Base-by-base conservation (phyloP, 305 asterid genomes). In the Vinca major region DNA sequence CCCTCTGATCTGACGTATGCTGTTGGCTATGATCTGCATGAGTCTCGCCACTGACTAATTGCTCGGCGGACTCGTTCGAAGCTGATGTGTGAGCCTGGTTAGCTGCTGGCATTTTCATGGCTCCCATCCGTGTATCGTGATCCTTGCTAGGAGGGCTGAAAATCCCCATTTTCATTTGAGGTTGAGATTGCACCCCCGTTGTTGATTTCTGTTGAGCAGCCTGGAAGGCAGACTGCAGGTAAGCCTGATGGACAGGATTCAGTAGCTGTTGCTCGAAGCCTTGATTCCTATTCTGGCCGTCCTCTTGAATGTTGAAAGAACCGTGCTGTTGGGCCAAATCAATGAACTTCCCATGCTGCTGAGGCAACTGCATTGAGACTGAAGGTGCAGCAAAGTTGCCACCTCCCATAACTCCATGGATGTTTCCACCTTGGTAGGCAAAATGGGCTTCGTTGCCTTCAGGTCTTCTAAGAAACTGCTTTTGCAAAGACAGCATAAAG, bases 401-500 rank as follows among this genome's bases (percentile, higher is more conserved):
- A 71, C 83, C 89, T 56, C 96, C 91, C 73, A 78, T 77, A 51
- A 83, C 77, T 69, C 96, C 96, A 72, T 83, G 94, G 68, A 83
- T 62, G 75, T 71, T 78, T 66, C 91, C 97, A 79, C 89, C 77
- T 81, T 91, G 99, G 76, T 88, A 94, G 58, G 91, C 84, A 72
- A 89, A 73, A 77, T 77, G 80, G 58, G 91, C 81, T 48, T 88
- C 98, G 72, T 83, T 88, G 65, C 95, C 98, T 63, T 91, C 99
- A 62, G 96, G 87, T 79, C 96, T 88, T 77, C 93, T 86, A 74
- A 88, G 74, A 75, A 84, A 85, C 63, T 88, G 98, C 74, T 89
- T 96, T 68, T 83, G 95, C 77, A 88, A 77, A 17, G 86, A 68
- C 96, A 88, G 86, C 81, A 80, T 56, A 78, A 56, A 65, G 5